These are phyloP conservation scores for Croton laevigatus DNA, from an alignment of 441 rosid genomes.

Conservation along the genomic window DNA sequence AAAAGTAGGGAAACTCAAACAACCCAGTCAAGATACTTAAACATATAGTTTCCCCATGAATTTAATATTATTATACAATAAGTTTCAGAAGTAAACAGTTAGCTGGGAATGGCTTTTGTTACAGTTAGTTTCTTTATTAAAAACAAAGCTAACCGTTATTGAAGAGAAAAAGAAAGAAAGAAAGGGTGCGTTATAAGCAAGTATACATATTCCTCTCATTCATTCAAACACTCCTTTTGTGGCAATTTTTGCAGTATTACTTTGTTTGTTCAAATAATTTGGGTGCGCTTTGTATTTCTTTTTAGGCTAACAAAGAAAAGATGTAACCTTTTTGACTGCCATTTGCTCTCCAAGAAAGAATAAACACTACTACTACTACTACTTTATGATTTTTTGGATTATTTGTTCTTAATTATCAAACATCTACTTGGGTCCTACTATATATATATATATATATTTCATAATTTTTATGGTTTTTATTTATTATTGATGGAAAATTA, in stretches of 20 bases:
- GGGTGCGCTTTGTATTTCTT: slow-evolving; percentile 66
- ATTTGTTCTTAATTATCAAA: slow-evolving; percentile 16
- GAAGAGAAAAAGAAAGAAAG: slow-evolving; percentile 22
- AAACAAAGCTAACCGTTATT: slow-evolving; percentile 39
- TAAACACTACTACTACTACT: slow-evolving; percentile 25
- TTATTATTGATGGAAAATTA: no score
- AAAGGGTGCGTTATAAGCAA: slow-evolving; percentile 53
- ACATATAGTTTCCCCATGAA: no score
- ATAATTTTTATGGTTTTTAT: no score
- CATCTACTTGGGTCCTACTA: slow-evolving; percentile 21
- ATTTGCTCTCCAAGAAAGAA: slow-evolving; percentile 30
- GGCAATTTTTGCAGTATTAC: slow-evolving; percentile 34
- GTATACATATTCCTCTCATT: slow-evolving; percentile 42
- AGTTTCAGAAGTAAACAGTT: slow-evolving; percentile 22
- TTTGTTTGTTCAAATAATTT: slow-evolving; percentile 60
- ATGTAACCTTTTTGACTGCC: slow-evolving; percentile 61
- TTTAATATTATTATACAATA: no score
- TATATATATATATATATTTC: neutral
- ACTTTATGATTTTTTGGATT: slow-evolving; percentile 37
- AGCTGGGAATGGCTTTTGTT: slow-evolving; percentile 22
- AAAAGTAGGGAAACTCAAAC: no score
- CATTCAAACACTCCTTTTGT: slow-evolving; percentile 63
- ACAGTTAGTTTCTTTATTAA: slow-evolving; percentile 19
- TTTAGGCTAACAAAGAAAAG: slow-evolving; percentile 56
- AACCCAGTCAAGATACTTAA: no score